phyloP scores from a whole-genome alignment of 108 stramenopile species.

The Skeletonema tropicum region DNA sequence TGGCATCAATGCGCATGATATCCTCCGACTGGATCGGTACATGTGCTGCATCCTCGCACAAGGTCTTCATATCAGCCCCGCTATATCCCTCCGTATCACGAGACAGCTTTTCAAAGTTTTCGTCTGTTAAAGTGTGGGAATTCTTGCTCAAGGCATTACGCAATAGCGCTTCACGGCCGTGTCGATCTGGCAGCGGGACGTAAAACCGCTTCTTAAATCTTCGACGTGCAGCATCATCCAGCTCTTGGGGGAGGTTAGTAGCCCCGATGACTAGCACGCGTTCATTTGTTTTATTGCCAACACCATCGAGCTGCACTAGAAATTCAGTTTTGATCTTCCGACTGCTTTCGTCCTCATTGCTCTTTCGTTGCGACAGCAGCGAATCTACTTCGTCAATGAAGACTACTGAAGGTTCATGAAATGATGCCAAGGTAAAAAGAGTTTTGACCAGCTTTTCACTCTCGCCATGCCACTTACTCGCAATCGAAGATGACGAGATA shows the following conservation, averaged over 20 bases:
- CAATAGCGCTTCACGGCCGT: slow-evolving; percentile 77
- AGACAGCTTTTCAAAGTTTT: slow-evolving; percentile 75
- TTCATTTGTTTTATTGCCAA: slow-evolving; percentile 72
- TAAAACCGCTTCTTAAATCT: slow-evolving; percentile 92
- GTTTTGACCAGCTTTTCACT: slow-evolving; percentile 97
- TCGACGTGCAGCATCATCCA: slow-evolving; percentile 98
- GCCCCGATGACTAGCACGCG: slow-evolving; percentile 97
- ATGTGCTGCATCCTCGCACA: slow-evolving; percentile 94
- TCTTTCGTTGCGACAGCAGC: slow-evolving; percentile 87
- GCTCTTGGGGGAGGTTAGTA: slow-evolving; percentile 97
- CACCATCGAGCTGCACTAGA: slow-evolving; percentile 92
- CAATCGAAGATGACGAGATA: slow-evolving; percentile 96
- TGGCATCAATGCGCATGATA: slow-evolving; percentile 40
- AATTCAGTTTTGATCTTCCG: slow-evolving; percentile 95
- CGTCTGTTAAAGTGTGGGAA: slow-evolving; percentile 64
- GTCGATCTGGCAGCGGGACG: slow-evolving; percentile 91
- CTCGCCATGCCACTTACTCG: slow-evolving; percentile 99
- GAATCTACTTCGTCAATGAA: slow-evolving; percentile 97
- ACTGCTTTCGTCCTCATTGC: slow-evolving; percentile 93
- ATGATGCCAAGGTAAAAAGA: slow-evolving; percentile 95
- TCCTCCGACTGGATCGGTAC: slow-evolving; percentile 80
- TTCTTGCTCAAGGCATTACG: slow-evolving; percentile 84
- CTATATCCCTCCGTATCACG: slow-evolving; percentile 87
- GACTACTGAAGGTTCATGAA: slow-evolving; percentile 90
- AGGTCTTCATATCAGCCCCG: slow-evolving; percentile 90